Conservation (phyloP, 1,284 basidiomycete genomes). For the Laetiporus sulphureus region DNA sequence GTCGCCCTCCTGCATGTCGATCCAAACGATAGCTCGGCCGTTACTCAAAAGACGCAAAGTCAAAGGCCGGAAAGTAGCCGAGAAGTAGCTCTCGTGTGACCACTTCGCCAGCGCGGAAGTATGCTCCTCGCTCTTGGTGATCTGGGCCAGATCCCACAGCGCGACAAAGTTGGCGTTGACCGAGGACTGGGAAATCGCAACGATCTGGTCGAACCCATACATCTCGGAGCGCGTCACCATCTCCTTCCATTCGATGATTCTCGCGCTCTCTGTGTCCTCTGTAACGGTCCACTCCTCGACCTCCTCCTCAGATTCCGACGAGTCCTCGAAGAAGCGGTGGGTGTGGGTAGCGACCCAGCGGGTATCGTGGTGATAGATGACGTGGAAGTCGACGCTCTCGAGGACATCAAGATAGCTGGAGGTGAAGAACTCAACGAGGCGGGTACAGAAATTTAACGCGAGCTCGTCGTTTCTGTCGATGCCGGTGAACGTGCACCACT, state of each 20-base stretch:
- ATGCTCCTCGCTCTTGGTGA: neutral
- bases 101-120: slow-evolving; percentile 1
- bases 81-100: slow-evolving; percentile 4
- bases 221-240: neutral
- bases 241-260: neutral
- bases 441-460: slow-evolving; percentile 13
- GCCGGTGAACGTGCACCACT: slow-evolving; percentile 19
- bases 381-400: slow-evolving; percentile 18
- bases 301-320: too few species aligned
- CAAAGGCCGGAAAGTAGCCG: slow-evolving; percentile 6
- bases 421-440: slow-evolving; percentile 22
- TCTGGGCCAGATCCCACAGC: slow-evolving; percentile 9
- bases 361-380: slow-evolving; percentile 21
- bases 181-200: slow-evolving; percentile 14
- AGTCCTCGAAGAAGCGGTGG: too few species aligned
- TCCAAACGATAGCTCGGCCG: slow-evolving; percentile 9
- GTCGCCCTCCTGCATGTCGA: slow-evolving; percentile 9
- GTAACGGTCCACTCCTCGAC: too few species aligned
- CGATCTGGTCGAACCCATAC: slow-evolving; percentile 16
- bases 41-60: slow-evolving; percentile 14
- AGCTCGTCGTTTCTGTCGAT: slow-evolving; percentile 17
- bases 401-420: slow-evolving; percentile 24
- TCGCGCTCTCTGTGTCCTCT: slow-evolving; percentile 1
- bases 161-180: slow-evolving; percentile 14
- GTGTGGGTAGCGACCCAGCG: too few species aligned